These are phyloP conservation scores for Amylostereum chailletii DNA, from an alignment of 1,284 basidiomycete genomes.

Conservation along the genomic window DNA sequence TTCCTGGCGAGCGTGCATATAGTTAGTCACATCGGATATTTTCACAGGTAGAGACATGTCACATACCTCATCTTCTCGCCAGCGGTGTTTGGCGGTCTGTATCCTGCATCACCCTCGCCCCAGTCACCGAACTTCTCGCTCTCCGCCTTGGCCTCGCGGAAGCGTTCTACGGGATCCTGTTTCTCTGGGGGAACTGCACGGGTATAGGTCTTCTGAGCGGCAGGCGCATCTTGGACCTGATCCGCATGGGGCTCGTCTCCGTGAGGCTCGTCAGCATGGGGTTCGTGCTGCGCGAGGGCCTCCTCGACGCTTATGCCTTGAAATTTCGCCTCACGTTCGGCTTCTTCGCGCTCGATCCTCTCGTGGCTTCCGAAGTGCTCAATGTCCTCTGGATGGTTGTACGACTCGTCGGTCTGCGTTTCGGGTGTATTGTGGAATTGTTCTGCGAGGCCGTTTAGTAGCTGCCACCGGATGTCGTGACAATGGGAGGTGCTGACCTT, in stretches of 20 bases:
- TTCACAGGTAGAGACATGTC: background rate
- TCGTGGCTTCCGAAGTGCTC: constrained; percentile 89
- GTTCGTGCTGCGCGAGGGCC: constrained; percentile 43
- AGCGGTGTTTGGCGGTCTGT: constrained; percentile 61
- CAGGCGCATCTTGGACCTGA: constrained; percentile 12
- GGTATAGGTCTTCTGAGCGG: constrained; percentile 34
- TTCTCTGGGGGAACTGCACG: constrained; percentile 53
- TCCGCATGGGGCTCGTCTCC: constrained; percentile 3
- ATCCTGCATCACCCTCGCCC: constrained; percentile 68
- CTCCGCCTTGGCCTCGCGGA: constrained; percentile 43
- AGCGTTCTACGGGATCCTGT: constrained; percentile 55
- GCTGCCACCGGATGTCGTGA: background rate
- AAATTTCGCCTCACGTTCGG: constrained; percentile 71
- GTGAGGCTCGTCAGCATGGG: constrained; percentile 10
- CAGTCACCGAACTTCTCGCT: constrained; percentile 50
- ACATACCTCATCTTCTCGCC: constrained; percentile 63
- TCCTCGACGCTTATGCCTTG: constrained; percentile 76
- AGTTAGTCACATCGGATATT: constrained; percentile 1
- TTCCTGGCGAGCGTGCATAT: constrained; percentile 32
- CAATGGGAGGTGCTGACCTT: constrained; percentile 44
- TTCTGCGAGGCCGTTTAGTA: constrained; percentile 34
- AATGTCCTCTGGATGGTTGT: constrained; percentile 86
- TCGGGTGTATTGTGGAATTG: constrained; percentile 93
- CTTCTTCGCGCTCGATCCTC: constrained; percentile 80
- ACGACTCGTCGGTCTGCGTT: constrained; percentile 93